Evolutionary conservation across 208 protist species (phyloP), one percentile per base, ranked within the genome.

Genomic region (Crithidia mellificae): DNA sequence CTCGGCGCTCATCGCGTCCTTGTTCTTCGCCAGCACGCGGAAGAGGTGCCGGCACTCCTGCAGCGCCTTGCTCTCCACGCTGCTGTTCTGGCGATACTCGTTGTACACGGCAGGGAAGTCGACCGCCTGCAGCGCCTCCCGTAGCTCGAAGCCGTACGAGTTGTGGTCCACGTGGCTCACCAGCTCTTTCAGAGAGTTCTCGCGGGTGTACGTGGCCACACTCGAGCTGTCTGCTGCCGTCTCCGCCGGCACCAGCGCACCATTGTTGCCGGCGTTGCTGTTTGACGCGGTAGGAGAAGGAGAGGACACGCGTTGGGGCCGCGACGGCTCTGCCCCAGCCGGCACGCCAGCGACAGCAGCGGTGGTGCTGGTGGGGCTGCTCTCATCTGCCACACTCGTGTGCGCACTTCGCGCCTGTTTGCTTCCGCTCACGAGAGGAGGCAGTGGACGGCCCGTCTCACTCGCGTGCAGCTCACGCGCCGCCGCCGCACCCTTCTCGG

Each of bases 41-140:
- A 94, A 90, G n/a, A 91, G 54, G 30, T 47, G 54, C 1, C 67
- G 61, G 54, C 62, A 79, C 24, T 66, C 46, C 32, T 68, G 53
- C 62, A 74, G 41, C 46, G 15, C 30, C 3, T 51, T 8, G 22
- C 38, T 66, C 17, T 77, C 64, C 5, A 39, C 24, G 19, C 15
- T 39, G 12, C 36, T 39, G 59, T 53, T 38, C 5, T 56, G 64
- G 5, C 34, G 59, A 46, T 34, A 51, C 41, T 77, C 72, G 7
- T 39, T n/a, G 1, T 56, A 44, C 34, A 67, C 57, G 1, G 41
- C 34, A 14, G 57, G n/a, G 22, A 77, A 77, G 50, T 77, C 52
- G 20, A 50, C 52, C 4, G 43, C 19, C 43, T 72, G 43, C 36
- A 77, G 54, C 51, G 67, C 46, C 4, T 56, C 51, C 6, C 63